Evolutionary conservation across 2,329 filamentous ascomycete species (phyloP).

Genomic region (Neofusicoccum kwambonambiense): DNA sequence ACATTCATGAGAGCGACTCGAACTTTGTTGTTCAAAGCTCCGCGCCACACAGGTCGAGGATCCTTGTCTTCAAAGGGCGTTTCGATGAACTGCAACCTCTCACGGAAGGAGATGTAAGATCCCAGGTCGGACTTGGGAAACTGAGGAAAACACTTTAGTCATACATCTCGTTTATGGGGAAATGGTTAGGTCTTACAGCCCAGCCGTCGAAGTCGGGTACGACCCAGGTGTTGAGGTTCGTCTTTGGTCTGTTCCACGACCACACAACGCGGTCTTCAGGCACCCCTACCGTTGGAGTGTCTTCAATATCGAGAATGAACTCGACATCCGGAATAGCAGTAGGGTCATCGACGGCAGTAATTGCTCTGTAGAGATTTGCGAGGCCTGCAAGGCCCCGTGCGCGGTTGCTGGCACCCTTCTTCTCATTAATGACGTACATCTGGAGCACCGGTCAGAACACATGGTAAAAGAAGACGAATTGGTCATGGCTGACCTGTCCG

Average conservation of each 20-base stretch:
- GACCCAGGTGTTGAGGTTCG: slow-evolving; percentile 15
- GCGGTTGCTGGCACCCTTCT: not conserved
- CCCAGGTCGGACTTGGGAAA: slow-evolving; percentile 18
- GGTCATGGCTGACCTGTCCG: not conserved
- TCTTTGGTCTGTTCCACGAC: slow-evolving; percentile 1
- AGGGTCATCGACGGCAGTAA: slow-evolving; percentile 10
- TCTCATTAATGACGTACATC: slow-evolving; percentile 14
- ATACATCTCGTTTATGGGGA: not conserved
- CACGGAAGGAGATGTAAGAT: slow-evolving; percentile 21
- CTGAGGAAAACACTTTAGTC: not conserved
- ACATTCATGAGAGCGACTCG: slow-evolving; percentile 26
- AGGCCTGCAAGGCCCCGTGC: slow-evolving; percentile 9
- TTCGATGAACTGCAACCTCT: slow-evolving; percentile 16
- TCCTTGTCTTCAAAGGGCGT: slow-evolving; percentile 27
- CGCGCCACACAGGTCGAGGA: slow-evolving; percentile 32
- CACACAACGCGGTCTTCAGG: slow-evolving; percentile 21
- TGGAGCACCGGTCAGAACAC: not conserved
- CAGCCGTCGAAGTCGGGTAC: slow-evolving; percentile 24
- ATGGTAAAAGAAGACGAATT: not conserved
- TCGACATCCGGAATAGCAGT: slow-evolving; percentile 9
- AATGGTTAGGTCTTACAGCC: not conserved
- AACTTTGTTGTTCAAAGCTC: slow-evolving; percentile 29
- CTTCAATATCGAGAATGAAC: slow-evolving; percentile 15
- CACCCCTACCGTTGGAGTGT: slow-evolving; percentile 1
- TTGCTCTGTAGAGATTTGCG: slow-evolving; percentile 16